phyloP scores from a whole-genome alignment of 2,329 filamentous ascomycete species.

The Tolypocladium tundrense region DNA sequence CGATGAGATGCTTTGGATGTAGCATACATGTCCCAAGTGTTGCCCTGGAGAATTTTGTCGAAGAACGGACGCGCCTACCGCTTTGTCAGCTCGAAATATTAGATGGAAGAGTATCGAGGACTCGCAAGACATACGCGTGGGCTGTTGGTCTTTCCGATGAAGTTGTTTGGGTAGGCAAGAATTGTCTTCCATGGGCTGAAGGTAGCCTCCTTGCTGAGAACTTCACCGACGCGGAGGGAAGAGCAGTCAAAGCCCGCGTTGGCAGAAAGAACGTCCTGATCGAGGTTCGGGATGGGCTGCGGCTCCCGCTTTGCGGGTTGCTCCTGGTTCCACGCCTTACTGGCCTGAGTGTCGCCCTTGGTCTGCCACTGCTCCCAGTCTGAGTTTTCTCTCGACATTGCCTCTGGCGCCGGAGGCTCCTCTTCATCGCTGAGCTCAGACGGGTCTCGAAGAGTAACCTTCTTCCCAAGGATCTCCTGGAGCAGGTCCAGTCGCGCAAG shows the following conservation, averaged over 20 bases:
- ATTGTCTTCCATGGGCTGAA: constrained; percentile 46
- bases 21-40: constrained; percentile 66
- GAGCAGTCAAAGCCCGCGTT: constrained; percentile 10
- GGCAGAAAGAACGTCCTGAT: neutral
- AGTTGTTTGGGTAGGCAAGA: constrained; percentile 47
- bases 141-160: constrained; percentile 42
- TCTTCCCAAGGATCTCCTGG: constrained; percentile 7
- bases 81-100: neutral
- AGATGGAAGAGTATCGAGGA: neutral
- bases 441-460: constrained; percentile 2
- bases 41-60: constrained; percentile 44
- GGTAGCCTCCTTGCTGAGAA: constrained; percentile 11
- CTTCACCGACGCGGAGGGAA: constrained; percentile 13
- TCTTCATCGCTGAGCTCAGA: neutral
- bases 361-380: neutral
- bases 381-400: neutral
- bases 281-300: neutral
- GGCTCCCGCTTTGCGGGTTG: neutral
- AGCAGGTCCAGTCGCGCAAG: constrained; percentile 5
- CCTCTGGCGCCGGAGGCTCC: neutral
- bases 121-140: constrained; percentile 25
- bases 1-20: neutral
- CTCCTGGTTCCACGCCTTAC: neutral
- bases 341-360: neutral
- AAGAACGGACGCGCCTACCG: constrained; percentile 40